Conservation (phyloP, 208 protist genomes). For the Herpetomonas samuelpessoai region DNA sequence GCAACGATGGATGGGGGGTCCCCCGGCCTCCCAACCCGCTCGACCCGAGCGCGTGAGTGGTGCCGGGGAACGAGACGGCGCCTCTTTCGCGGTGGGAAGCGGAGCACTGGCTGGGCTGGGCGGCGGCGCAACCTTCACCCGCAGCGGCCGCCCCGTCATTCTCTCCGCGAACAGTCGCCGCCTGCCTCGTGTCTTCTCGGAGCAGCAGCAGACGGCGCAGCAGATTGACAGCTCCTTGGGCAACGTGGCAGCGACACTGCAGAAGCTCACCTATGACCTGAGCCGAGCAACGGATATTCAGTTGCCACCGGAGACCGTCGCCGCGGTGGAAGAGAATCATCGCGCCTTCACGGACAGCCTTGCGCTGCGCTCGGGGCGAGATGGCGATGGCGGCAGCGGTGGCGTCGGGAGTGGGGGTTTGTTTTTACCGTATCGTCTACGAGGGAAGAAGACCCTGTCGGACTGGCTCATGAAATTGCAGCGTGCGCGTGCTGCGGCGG, state of each 20-base stretch:
- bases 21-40: no score
- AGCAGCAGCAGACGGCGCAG: constrained; percentile 30
- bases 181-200: constrained; percentile 44
- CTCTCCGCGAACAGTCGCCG: constrained; percentile 34
- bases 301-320: constrained; percentile 17
- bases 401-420: not conserved
- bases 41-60: no score
- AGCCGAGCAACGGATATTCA: constrained; percentile 16
- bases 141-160: constrained; percentile 15
- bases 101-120: no score
- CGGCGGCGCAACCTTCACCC: constrained; percentile 14
- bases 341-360: constrained; percentile 7
- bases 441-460: constrained; percentile 18
- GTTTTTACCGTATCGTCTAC: not conserved
- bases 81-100: no score
- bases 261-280: constrained; percentile 26
- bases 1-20: no score
- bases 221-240: constrained; percentile 23
- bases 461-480: constrained; percentile 30
- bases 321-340: constrained; percentile 24
- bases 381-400: not conserved
- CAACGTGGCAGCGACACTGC: constrained; percentile 29
- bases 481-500: constrained; percentile 54
- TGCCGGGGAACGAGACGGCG: no score
- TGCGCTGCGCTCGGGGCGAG: not conserved